These are phyloP conservation scores for Rhizophagus sp. DNA, from an alignment of 192 early-diverging fungal species.

Conservation along the genomic window DNA sequence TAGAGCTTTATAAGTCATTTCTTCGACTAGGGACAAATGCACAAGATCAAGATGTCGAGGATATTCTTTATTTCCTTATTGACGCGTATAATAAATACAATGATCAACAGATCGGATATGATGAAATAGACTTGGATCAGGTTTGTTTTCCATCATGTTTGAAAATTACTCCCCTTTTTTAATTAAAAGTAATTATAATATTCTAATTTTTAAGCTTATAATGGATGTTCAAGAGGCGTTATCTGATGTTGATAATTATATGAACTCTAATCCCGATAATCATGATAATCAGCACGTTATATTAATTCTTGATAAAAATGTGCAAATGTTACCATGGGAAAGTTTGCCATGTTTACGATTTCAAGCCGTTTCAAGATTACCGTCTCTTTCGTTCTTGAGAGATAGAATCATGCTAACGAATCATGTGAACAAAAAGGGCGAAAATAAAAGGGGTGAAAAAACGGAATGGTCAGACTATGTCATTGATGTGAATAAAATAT, in stretches of 20 bases:
- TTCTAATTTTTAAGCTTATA: conserved; percentile 31
- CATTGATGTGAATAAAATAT: conserved; percentile 52
- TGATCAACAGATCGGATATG: conserved; percentile 54
- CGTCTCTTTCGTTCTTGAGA: conserved; percentile 71
- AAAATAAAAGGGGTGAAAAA: background rate
- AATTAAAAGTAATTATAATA: conserved; percentile 20
- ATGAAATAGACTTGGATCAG: conserved; percentile 50
- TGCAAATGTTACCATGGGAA: conserved; percentile 90
- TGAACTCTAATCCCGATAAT: conserved; percentile 17
- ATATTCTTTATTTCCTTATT: conserved; percentile 68
- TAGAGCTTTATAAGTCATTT: conserved; percentile 54
- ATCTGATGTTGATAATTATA: conserved; percentile 29
- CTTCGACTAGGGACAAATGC: conserved; percentile 56
- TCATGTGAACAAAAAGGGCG: conserved; percentile 12
- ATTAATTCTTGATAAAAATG: conserved; percentile 82
- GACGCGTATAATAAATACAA: conserved; percentile 59
- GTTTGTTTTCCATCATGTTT: conserved; percentile 32
- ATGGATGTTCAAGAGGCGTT: conserved; percentile 35
- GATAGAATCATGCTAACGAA: conserved; percentile 55
- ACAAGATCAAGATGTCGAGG: conserved; percentile 63
- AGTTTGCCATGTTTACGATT: conserved; percentile 71
- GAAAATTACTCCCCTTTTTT: background rate
- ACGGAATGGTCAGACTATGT: conserved; percentile 41
- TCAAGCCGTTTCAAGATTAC: conserved; percentile 77
- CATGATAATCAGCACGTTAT: conserved; percentile 65